Evolutionary conservation across 1,139 yeast species (phyloP).

Genomic region (Diutina mesorugosa): DNA sequence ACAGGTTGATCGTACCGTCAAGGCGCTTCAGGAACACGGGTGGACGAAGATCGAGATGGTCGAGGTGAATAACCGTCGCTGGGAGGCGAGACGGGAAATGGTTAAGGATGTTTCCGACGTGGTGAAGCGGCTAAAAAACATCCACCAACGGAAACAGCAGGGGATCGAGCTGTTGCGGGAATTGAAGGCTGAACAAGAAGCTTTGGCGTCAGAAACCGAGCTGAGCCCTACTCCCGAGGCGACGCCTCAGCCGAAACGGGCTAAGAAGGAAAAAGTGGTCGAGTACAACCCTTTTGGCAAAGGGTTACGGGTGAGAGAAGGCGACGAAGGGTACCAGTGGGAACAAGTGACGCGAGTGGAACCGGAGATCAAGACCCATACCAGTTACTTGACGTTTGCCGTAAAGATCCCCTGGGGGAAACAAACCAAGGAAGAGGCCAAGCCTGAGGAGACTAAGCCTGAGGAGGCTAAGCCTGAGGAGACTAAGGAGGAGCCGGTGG

Average conservation of each 20-base stretch:
- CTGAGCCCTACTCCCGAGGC: background rate
- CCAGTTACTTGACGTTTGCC: constrained; percentile 92
- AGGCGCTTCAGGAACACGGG: constrained; percentile 57
- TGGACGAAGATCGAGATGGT: constrained; percentile 93
- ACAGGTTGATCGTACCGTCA: constrained; percentile 82
- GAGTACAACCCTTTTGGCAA: constrained; percentile 90
- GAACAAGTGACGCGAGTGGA: constrained; percentile 71
- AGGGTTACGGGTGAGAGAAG: constrained; percentile 70
- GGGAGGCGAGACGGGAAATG: constrained; percentile 92
- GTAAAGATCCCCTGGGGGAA: background rate
- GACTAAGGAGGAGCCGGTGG: too few relatives aligned
- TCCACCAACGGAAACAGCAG: constrained; percentile 57
- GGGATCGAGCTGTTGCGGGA: constrained; percentile 57
- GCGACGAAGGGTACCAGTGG: constrained; percentile 76
- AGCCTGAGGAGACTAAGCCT: too few relatives aligned
- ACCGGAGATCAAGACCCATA: constrained; percentile 80
- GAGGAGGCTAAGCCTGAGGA: too few relatives aligned
- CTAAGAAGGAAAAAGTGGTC: constrained; percentile 14
- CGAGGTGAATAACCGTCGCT: constrained; percentile 72
- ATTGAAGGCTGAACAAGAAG: constrained; percentile 12
- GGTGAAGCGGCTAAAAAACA: constrained; percentile 65
- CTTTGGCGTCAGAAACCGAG: constrained; percentile 4
- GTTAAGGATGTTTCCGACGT: constrained; percentile 73
- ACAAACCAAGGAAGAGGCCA: background rate
- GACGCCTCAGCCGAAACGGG: background rate